These are phyloP conservation scores for Huntiella omanensis DNA, from an alignment of 2,329 filamentous ascomycete species.

Conservation along the genomic window DNA sequence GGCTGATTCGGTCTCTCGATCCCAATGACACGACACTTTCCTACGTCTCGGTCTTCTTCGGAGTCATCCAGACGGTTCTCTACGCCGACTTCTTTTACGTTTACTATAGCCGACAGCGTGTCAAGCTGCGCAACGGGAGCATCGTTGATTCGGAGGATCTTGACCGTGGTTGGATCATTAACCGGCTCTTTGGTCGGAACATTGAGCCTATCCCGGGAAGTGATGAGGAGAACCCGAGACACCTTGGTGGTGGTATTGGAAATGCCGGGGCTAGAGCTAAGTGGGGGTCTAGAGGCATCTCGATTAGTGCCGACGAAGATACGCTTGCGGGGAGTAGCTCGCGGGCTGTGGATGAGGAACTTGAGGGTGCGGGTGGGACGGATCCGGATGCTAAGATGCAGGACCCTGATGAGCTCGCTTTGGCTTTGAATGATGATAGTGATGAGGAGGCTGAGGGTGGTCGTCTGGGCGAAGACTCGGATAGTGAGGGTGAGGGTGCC, in stretches of 20 bases:
- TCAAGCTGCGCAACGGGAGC: conserved; percentile 77
- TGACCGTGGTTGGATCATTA: conserved; percentile 66
- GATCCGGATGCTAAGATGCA: conserved; percentile 48
- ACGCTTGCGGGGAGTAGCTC: conserved; percentile 25
- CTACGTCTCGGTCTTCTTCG: conserved; percentile 63
- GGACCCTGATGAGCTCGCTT: conserved; percentile 46
- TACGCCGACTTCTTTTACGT: conserved; percentile 96
- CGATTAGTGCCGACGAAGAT: conserved; percentile 45
- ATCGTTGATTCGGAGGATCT: conserved; percentile 83
- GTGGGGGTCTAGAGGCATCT: conserved; percentile 47
- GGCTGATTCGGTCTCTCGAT: conserved; percentile 54
- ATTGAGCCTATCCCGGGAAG: conserved; percentile 25
- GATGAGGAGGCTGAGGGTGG: conserved; percentile 22
- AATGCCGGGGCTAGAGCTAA: conserved; percentile 22
- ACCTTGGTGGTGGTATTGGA: conserved; percentile 10
- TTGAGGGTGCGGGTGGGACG: conserved; percentile 26
- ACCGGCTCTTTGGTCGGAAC: conserved; percentile 51
- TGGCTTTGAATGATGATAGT: conserved; percentile 38
- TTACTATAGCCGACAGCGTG: conserved; percentile 80
- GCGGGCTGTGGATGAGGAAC: conserved; percentile 15
- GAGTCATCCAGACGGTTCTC: conserved; percentile 70
- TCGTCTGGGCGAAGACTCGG: conserved; percentile 7
- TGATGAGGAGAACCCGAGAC: conserved; percentile 39
- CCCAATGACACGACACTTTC: conserved; percentile 41
- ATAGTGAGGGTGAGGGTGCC: conserved; percentile 8